These are phyloP conservation scores for Hevea brasiliensis DNA, from an alignment of 345 rosid species.

Conservation along the genomic window DNA sequence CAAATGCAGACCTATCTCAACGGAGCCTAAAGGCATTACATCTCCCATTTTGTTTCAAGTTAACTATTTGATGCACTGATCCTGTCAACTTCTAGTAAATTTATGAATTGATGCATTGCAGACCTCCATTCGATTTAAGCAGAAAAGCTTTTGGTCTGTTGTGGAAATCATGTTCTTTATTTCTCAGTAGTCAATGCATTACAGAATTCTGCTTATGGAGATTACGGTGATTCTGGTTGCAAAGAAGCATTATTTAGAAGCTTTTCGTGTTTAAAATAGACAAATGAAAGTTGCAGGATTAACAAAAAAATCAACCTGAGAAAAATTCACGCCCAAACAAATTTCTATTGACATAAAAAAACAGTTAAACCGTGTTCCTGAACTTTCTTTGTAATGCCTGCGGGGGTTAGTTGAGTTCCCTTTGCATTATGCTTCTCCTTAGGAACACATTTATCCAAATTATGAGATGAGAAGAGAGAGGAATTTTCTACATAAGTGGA, in stretches of 20 bases:
- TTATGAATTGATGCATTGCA: background rate
- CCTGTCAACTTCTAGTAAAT: background rate
- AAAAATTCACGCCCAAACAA: slow-evolving; percentile 6
- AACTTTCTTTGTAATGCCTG: background rate
- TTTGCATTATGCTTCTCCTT: background rate
- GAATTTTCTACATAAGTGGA: background rate
- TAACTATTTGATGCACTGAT: background rate
- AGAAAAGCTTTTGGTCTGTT: background rate
- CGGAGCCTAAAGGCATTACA: background rate
- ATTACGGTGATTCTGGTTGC: background rate
- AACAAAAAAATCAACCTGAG: background rate
- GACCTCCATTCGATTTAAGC: background rate
- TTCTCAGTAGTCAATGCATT: too few species aligned
- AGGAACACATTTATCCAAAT: slow-evolving; percentile 5
- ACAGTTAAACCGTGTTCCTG: slow-evolving; percentile 9
- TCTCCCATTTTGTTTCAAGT: background rate
- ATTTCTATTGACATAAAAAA: slow-evolving; percentile 5
- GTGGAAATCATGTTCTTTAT: background rate
- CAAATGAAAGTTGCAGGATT: background rate
- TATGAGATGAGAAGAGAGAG: background rate
- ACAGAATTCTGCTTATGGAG: background rate
- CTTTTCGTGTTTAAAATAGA: background rate
- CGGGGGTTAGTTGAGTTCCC: background rate
- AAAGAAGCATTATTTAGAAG: background rate
- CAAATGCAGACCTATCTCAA: too few species aligned